A percentile compares a stretch with the other conserved stretches of the same genome.
phyloP scores from a whole-genome alignment of 352 stramenopile species.

The Globisporangium spinosum region DNA sequence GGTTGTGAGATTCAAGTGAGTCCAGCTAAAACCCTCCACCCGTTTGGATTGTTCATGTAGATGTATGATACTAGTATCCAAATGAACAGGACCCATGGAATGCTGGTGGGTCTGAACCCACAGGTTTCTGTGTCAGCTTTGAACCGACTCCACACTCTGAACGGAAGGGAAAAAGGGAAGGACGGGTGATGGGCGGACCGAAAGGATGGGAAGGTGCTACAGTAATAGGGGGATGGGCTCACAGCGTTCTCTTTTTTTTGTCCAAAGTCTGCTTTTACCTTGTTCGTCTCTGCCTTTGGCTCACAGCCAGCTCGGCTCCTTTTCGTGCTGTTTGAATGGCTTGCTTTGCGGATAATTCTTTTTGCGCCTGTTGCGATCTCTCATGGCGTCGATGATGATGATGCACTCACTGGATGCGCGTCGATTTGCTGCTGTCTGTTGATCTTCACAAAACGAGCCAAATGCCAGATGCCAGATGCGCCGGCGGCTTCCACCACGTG shows the following conservation, averaged over 20 bases:
- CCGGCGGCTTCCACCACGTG: not conserved
- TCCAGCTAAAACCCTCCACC: no score
- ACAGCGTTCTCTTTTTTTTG: not conserved
- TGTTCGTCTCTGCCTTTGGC: slow-evolving; percentile 3
- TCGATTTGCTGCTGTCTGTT: not conserved
- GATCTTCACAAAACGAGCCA: not conserved
- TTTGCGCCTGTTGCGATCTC: not conserved
- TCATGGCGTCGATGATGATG: not conserved
- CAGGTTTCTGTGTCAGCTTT: not conserved
- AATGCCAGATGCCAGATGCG: not conserved
- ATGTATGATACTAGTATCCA: no score
- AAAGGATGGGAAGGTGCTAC: slow-evolving; percentile 1
- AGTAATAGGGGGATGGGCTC: not conserved
- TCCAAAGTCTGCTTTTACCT: not conserved
- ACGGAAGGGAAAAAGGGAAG: not conserved
- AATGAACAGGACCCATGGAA: no score
- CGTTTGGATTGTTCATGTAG: no score
- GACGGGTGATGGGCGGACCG: slow-evolving; percentile 8
- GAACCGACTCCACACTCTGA: slow-evolving; percentile 14
- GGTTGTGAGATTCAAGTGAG: no score
- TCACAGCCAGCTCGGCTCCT: no score
- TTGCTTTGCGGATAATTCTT: not conserved
- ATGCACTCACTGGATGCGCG: not conserved
- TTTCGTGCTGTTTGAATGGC: not conserved
- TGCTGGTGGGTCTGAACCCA: no score